Evolutionary conservation across 2,329 filamentous ascomycete genomes (phyloP).

Genomic region (Onygenales sp.): DNA sequence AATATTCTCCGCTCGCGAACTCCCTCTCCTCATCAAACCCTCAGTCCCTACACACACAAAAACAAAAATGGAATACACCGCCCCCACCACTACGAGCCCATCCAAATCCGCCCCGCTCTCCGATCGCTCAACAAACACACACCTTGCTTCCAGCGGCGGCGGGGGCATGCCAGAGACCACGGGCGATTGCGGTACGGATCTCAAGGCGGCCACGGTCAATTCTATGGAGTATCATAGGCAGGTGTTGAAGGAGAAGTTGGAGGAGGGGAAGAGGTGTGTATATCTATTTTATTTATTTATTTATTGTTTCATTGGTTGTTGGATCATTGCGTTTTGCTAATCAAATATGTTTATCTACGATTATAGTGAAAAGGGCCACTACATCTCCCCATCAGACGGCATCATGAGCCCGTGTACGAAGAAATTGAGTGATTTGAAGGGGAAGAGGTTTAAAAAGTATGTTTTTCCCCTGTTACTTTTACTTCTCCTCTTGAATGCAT

Average conservation of each 20-base stretch:
- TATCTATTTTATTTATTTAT: conserved; percentile 9
- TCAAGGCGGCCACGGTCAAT: conserved; percentile 23
- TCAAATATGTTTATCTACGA: neutral
- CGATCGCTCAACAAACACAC: conserved; percentile 34
- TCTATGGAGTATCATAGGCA: conserved; percentile 37
- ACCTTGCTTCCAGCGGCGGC: conserved; percentile 13
- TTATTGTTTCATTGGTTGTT: neutral
- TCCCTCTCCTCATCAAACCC: neutral
- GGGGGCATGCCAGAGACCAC: neutral
- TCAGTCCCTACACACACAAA: neutral
- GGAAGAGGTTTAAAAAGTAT: conserved; percentile 40
- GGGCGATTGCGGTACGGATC: conserved; percentile 17
- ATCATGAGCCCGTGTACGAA: conserved; percentile 43
- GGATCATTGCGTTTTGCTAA: neutral
- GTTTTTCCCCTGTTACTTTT: conserved; percentile 3
- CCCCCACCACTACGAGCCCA: conserved; percentile 6
- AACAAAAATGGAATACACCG: conserved; percentile 23
- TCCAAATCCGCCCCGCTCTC: conserved; percentile 25
- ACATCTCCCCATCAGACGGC: conserved; percentile 41
- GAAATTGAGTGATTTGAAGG: conserved; percentile 41
- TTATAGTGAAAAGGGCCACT: conserved; percentile 24
- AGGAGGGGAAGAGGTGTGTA: conserved; percentile 32
- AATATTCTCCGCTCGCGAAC: too few relatives aligned
- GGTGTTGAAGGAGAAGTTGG: conserved; percentile 31
- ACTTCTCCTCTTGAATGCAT: neutral